Percentiles rank a stretch among this genome's conserved stretches.
Evolutionary conservation across 1,284 basidiomycete genomes (phyloP).

Genomic region (Hortiboletus rubellus): DNA sequence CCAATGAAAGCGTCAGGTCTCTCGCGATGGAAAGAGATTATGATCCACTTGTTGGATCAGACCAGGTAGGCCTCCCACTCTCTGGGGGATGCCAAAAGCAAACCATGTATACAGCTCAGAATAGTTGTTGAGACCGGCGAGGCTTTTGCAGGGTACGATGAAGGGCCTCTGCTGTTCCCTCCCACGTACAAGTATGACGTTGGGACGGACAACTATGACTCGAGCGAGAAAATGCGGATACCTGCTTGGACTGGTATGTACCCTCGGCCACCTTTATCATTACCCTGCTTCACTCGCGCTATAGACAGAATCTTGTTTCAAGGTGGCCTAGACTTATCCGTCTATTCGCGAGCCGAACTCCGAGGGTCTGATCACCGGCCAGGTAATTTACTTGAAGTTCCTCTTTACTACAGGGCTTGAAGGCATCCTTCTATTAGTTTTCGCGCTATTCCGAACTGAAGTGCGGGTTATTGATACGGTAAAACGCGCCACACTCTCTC

Average conservation of each 20-base stretch:
- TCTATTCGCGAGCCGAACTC: conserved; percentile 79
- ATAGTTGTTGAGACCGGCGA: conserved; percentile 66
- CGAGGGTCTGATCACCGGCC: conserved; percentile 93
- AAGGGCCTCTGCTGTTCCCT: conserved; percentile 85
- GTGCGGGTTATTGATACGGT: conserved; percentile 77
- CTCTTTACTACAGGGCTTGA: neutral
- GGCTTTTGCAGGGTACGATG: conserved; percentile 84
- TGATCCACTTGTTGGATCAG: conserved; percentile 73
- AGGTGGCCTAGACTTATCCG: conserved; percentile 66
- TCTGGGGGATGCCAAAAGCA: neutral
- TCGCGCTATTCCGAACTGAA: conserved; percentile 77
- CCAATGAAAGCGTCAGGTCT: conserved; percentile 77
- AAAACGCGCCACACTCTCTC: conserved; percentile 72
- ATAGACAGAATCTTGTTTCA: conserved; percentile 90
- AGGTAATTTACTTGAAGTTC: conserved; percentile 42
- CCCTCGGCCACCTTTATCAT: neutral
- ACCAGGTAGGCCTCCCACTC: conserved; percentile 64
- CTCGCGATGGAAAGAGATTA: conserved; percentile 66
- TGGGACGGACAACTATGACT: conserved; percentile 87
- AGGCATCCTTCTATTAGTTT: conserved; percentile 53
- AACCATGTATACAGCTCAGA: conserved; percentile 51
- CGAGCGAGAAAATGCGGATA: conserved; percentile 94
- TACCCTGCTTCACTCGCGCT: neutral
- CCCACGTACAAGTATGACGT: conserved; percentile 90
- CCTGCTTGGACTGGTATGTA: conserved; percentile 93